phyloP scores from a whole-genome alignment of 192 early-diverging fungal genomes.

The Phycomyces blakesleeanus region DNA sequence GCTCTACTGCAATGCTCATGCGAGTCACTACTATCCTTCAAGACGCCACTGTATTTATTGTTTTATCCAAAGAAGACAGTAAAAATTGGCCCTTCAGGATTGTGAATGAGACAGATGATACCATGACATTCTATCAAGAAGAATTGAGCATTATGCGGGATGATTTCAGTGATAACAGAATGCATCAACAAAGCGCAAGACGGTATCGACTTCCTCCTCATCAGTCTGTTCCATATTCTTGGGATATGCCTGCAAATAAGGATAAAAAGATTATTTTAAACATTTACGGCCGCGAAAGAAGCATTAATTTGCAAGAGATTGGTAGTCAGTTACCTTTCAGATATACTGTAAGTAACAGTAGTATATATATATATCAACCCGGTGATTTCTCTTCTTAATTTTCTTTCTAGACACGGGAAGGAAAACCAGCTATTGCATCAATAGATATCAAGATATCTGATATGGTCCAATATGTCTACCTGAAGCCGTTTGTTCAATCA shows the following conservation, averaged over 20 bases:
- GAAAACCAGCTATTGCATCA: slow-evolving; percentile 47
- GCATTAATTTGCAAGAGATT: slow-evolving; percentile 86
- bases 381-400: background rate
- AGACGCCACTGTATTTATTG: slow-evolving; percentile 87
- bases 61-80: slow-evolving; percentile 65
- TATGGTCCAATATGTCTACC: slow-evolving; percentile 60
- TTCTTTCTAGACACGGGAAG: slow-evolving; percentile 27
- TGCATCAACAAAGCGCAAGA: slow-evolving; percentile 1
- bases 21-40: slow-evolving; percentile 82
- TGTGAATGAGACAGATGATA: slow-evolving; percentile 68
- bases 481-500: slow-evolving; percentile 63
- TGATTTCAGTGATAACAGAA: slow-evolving; percentile 14
- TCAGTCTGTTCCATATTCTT: slow-evolving; percentile 74
- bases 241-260: slow-evolving; percentile 80
- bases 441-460: slow-evolving; percentile 75
- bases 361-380: background rate
- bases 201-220: slow-evolving; percentile 38
- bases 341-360: slow-evolving; percentile 53
- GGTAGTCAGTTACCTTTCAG: slow-evolving; percentile 83
- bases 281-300: slow-evolving; percentile 71
- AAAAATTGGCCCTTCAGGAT: slow-evolving; percentile 88
- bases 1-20: slow-evolving; percentile 59
- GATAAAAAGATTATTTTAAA: slow-evolving; percentile 72
- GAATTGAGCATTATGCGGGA: slow-evolving; percentile 33
- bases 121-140: slow-evolving; percentile 79